Conservation (phyloP, 345 rosid species). For the Melaleuca quinquenervia region DNA sequence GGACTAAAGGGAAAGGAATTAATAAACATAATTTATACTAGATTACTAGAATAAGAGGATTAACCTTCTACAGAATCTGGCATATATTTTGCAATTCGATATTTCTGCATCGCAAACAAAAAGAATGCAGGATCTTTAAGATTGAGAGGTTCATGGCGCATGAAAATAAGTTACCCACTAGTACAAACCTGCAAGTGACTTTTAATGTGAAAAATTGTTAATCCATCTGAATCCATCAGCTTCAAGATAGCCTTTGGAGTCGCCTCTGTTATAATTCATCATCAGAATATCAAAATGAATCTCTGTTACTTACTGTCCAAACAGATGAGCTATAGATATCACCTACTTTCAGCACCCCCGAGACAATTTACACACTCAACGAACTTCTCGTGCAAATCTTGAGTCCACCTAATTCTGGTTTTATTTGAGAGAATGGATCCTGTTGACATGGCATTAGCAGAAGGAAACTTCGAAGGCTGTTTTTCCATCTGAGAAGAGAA, state of each 20-base stretch:
- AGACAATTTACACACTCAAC: conserved; percentile 68
- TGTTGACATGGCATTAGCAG: conserved; percentile 7
- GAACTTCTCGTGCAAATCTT: conserved; percentile 82
- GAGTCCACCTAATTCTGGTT: conserved; percentile 81
- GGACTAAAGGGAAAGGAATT: neutral
- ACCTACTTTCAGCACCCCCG: conserved; percentile 81
- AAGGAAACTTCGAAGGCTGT: conserved; percentile 15
- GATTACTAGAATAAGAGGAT: neutral
- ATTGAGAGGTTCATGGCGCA: neutral
- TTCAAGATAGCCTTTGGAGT: conserved; percentile 87
- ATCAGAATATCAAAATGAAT: neutral
- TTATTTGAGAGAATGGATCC: conserved; percentile 22
- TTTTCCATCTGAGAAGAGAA: conserved; percentile 17
- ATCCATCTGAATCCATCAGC: conserved; percentile 81
- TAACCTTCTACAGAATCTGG: conserved; percentile 67
- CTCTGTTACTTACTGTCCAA: neutral
- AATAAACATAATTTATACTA: neutral
- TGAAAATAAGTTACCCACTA: neutral
- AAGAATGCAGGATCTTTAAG: neutral
- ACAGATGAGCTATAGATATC: neutral
- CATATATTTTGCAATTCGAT: conserved; percentile 75
- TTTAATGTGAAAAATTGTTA: conserved; percentile 93
- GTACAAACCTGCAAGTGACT: conserved; percentile 78
- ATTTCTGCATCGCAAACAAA: conserved; percentile 40
- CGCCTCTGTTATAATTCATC: conserved; percentile 40